phyloP scores from a whole-genome alignment of 352 stramenopile species.

The Phytopythium sindhum region DNA sequence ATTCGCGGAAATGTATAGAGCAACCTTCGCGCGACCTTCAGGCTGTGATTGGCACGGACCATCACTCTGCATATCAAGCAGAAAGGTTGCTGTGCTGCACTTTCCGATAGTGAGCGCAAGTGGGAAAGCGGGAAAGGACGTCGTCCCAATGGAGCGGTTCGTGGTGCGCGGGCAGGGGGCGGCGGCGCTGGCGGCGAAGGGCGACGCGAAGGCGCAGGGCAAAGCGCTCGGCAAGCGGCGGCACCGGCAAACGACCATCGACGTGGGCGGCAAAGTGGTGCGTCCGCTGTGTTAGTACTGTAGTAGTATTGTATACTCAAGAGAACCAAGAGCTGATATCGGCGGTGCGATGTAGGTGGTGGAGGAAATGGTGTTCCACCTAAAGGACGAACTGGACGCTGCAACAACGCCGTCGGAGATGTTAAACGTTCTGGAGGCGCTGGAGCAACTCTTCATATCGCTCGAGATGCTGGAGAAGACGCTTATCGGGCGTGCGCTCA shows the following conservation, averaged over 20 bases:
- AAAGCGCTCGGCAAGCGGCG: constrained; percentile 21
- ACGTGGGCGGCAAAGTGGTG: constrained; percentile 66
- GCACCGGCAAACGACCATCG: constrained; percentile 60
- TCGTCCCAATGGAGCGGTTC: constrained; percentile 48
- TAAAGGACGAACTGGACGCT: constrained; percentile 67
- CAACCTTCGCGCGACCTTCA: constrained; percentile 23
- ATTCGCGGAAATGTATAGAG: not conserved
- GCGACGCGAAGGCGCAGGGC: constrained; percentile 8
- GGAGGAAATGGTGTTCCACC: constrained; percentile 53
- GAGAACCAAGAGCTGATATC: not conserved
- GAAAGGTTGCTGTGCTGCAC: too few species aligned
- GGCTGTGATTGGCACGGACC: not conserved
- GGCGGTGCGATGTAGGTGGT: constrained; percentile 26
- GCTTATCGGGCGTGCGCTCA: constrained; percentile 34
- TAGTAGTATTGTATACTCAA: too few species aligned
- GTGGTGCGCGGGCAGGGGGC: constrained; percentile 53
- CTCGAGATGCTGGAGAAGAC: constrained; percentile 85
- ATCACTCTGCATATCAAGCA: too few species aligned
- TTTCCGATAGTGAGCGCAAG: not conserved
- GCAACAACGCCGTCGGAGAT: constrained; percentile 45
- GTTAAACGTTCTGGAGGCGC: constrained; percentile 37
- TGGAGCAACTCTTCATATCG: constrained; percentile 72
- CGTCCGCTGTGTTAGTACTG: not conserved
- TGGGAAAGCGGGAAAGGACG: not conserved
- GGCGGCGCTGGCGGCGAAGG: constrained; percentile 20